Evolutionary conservation across 768 basidiomycete genomes (phyloP), one percentile per base, ranked within the genome.

Genomic region (Tylopilus vinaceipallidus): DNA sequence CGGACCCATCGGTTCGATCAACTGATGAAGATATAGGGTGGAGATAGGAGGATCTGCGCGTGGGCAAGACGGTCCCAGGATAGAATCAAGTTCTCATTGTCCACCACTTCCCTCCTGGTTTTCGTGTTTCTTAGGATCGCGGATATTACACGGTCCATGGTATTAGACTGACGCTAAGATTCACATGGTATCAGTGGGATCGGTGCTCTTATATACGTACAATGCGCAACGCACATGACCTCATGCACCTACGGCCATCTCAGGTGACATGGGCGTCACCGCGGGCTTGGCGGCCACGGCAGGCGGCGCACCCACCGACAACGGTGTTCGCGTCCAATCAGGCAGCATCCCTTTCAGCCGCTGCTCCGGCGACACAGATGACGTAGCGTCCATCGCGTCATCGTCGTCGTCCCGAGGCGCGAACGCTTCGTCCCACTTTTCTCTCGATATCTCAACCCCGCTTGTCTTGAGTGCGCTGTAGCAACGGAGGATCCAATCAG

Each of bases 361-460:
- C 33, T 69, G 67, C 24, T 68, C 65, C 17, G 62, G 50, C 34
- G 44, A 53, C 24, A 47, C 34, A 23, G 59, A 54, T 0, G 54
- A n/a, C 7, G n/a, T 35, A 11, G 44, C 32, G 3, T 53, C 51
- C 30, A 66, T 61, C 38, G 53, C 59, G 53, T 77, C 72, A 10
- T 78, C 78, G 41, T 74, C 76, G 19, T 73, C 75, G 17, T 70
- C 71, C 11, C 68, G 63, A 32, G 65, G 50, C 50, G 52, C 35
- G 27, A 79, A 80, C 19, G 75, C 78, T 61, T 89, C 86, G 57
- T 97, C 93, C 88, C 91, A 97, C 51, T 80, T 81, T 63, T 95
- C 94, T 34, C 92, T 75, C 42, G 83, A 63, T 8, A 97, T 78
- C 62, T 95, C 94, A 3, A 76, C 78, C 0, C 91, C 92, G 3